Conservation (phyloP, 2,329 filamentous ascomycete genomes). For the Microthyrium microscopicum region DNA sequence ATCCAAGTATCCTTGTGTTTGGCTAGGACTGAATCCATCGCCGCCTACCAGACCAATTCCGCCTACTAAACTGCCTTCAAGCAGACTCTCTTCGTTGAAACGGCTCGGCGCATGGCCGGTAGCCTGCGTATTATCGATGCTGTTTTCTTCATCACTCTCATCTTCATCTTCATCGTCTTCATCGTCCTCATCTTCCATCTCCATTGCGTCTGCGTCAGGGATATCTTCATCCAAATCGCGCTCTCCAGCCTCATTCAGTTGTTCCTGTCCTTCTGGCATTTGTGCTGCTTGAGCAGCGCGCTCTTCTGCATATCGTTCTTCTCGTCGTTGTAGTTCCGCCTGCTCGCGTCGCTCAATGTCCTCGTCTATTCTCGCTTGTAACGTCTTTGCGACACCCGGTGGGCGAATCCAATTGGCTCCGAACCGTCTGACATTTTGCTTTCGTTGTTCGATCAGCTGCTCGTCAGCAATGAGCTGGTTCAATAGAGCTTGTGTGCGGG, state of each 20-base stretch:
- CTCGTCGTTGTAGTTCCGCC: slow-evolving; percentile 53
- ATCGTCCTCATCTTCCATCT: slow-evolving; percentile 35
- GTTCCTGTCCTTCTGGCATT: slow-evolving; percentile 24
- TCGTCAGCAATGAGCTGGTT: slow-evolving; percentile 62
- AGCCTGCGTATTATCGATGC: slow-evolving; percentile 26
- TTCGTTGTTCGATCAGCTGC: slow-evolving; percentile 56
- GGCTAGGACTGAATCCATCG: no score
- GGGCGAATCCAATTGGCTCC: slow-evolving; percentile 83
- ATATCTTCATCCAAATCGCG: slow-evolving; percentile 26
- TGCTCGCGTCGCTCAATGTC: slow-evolving; percentile 72
- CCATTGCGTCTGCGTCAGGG: slow-evolving; percentile 24
- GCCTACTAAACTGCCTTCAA: slow-evolving; percentile 29
- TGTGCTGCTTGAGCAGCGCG: slow-evolving; percentile 45
- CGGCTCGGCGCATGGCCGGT: no score
- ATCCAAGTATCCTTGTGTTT: slow-evolving; percentile 1
- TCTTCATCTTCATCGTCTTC: slow-evolving; percentile 27
- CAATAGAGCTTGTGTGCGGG: slow-evolving; percentile 44
- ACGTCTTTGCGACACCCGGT: slow-evolving; percentile 72
- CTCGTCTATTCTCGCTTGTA: slow-evolving; percentile 82
- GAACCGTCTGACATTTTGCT: slow-evolving; percentile 69
- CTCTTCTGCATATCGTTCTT: slow-evolving; percentile 56
- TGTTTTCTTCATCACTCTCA: slow-evolving; percentile 15
- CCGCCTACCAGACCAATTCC: slow-evolving; percentile 20
- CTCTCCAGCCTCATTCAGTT: slow-evolving; percentile 22
- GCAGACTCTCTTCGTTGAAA: slow-evolving; percentile 32